Evolutionary conservation across 2,329 filamentous ascomycete genomes (phyloP).

Genomic region (Leptographium wingfieldii): DNA sequence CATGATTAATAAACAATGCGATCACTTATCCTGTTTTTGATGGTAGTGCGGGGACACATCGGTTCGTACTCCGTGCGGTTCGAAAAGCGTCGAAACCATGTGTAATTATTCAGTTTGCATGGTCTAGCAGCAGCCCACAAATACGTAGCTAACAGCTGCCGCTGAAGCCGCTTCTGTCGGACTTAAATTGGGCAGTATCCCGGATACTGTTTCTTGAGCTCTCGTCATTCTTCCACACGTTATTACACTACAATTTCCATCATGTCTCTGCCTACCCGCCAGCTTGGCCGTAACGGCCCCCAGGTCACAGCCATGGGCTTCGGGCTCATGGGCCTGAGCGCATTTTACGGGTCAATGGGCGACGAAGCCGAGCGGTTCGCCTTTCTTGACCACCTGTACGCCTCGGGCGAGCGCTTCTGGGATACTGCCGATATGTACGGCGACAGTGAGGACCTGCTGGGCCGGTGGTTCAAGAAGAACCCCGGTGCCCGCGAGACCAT

Average conservation of each 20-base stretch:
- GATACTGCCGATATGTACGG: constrained; percentile 31
- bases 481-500: constrained; percentile 25
- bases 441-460: constrained; percentile 30
- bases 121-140: too few species aligned
- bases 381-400: constrained; percentile 28
- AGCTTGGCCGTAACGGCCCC: constrained; percentile 33
- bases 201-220: too few species aligned
- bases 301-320: constrained; percentile 31
- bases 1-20: background rate
- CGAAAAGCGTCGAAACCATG: too few species aligned
- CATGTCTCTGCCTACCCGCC: constrained; percentile 21
- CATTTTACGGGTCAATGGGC: constrained; percentile 11
- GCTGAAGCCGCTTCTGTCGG: too few species aligned
- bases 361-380: background rate
- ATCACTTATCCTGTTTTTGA: background rate
- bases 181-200: too few species aligned
- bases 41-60: too few species aligned
- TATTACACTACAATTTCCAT: background rate
- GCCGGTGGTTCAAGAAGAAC: constrained; percentile 29
- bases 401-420: constrained; percentile 25
- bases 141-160: too few species aligned
- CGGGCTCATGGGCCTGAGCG: constrained; percentile 29
- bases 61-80: too few species aligned
- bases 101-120: too few species aligned
- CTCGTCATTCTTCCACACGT: too few species aligned